Conservation (phyloP, 2,329 filamentous ascomycete species). For the Neofusicoccum sp. region DNA sequence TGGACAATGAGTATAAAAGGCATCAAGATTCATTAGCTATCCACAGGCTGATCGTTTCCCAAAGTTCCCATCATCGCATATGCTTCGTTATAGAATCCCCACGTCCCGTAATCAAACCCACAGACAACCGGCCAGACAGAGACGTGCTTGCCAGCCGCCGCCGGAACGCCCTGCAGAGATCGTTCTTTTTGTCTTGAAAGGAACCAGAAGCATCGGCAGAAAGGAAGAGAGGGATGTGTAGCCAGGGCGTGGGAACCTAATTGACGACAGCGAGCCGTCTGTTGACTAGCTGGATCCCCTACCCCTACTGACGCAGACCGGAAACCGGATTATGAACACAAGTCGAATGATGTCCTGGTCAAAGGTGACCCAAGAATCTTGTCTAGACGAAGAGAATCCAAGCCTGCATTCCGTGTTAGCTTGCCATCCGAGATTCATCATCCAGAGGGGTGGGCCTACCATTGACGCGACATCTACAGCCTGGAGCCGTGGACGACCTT, state of each 20-base stretch:
- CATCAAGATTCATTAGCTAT: constrained; percentile 41
- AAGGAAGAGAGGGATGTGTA: constrained; percentile 5
- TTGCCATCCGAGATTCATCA: background rate
- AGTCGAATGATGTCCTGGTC: constrained; percentile 5
- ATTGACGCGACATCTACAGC: constrained; percentile 50
- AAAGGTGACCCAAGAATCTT: background rate
- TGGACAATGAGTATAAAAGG: background rate
- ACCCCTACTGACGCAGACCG: background rate
- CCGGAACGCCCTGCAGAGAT: constrained; percentile 16
- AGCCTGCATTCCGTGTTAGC: background rate
- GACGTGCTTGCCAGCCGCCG: constrained; percentile 7
- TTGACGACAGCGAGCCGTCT: background rate
- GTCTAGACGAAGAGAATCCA: background rate
- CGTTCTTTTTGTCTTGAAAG: constrained; percentile 13
- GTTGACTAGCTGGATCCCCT: constrained; percentile 18
- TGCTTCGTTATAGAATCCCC: constrained; percentile 11
- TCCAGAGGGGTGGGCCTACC: constrained; percentile 24
- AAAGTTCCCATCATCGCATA: constrained; percentile 18
- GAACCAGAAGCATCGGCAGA: constrained; percentile 8
- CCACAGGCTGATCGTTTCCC: constrained; percentile 36
- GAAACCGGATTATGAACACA: constrained; percentile 9
- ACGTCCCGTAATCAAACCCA: constrained; percentile 8
- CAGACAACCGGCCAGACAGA: constrained; percentile 1
- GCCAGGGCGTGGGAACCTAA: background rate
- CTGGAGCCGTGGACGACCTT: constrained; percentile 88